Evolutionary conservation across 1,139 yeast genomes (phyloP).

Genomic region (Spathaspora sp.): DNA sequence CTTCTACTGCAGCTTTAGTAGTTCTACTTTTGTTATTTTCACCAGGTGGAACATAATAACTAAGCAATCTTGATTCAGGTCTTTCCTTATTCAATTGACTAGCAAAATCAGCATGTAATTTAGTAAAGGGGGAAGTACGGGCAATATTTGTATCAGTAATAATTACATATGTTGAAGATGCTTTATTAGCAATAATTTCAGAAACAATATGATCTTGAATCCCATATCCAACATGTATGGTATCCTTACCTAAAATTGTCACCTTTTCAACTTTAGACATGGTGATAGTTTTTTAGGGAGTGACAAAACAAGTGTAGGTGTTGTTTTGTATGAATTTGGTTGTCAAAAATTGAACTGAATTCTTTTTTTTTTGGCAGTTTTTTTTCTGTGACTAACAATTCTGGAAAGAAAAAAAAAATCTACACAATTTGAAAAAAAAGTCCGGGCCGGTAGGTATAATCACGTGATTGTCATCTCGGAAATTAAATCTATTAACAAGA

Average conservation of each 20-base stretch:
- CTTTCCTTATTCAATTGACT: constrained; percentile 24
- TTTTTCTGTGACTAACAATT: background rate
- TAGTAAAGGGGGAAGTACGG: constrained; percentile 58
- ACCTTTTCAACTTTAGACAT: constrained; percentile 51
- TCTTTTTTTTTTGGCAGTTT: constrained; percentile 3
- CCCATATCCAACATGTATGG: constrained; percentile 89
- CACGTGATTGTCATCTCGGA: background rate
- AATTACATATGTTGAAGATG: constrained; percentile 89
- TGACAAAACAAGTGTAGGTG: too few species aligned
- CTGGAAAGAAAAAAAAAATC: background rate
- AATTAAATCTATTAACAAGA: background rate
- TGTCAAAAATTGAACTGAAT: background rate
- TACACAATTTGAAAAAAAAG: background rate
- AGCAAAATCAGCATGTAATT: constrained; percentile 36
- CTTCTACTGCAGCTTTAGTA: constrained; percentile 93
- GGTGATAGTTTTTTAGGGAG: constrained; percentile 3
- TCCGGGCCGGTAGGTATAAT: background rate
- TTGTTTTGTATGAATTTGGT: background rate
- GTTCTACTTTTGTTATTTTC: constrained; percentile 86
- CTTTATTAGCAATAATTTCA: constrained; percentile 60
- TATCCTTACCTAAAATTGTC: constrained; percentile 74
- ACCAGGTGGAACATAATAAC: constrained; percentile 85
- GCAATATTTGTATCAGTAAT: constrained; percentile 85
- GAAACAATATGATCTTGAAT: constrained; percentile 74
- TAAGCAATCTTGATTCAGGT: constrained; percentile 62